phyloP scores from a whole-genome alignment of 352 stramenopile genomes.

The Phytopythium montanum region DNA sequence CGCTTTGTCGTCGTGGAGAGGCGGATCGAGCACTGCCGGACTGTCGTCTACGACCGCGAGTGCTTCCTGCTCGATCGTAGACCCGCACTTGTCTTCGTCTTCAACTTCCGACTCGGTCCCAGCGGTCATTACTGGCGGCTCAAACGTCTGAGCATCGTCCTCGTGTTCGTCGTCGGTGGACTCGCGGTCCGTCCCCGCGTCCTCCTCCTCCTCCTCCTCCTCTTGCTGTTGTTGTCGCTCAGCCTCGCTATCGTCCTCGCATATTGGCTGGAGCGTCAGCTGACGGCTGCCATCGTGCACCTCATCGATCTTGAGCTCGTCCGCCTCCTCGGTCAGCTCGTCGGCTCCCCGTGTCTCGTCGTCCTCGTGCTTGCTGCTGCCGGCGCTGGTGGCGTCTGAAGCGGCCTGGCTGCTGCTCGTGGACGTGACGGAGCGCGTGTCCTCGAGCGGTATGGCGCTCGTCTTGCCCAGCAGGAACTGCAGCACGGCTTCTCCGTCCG shows the following conservation, averaged over 20 bases:
- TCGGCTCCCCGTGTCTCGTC: too few relatives aligned
- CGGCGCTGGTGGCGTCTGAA: neutral
- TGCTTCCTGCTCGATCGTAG: neutral
- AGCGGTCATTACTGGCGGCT: neutral
- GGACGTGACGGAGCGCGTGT: constrained; percentile 3
- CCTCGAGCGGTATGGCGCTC: neutral
- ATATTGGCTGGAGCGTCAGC: neutral
- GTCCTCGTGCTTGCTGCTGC: too few relatives aligned
- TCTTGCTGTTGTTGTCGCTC: neutral
- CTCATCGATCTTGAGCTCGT: neutral
- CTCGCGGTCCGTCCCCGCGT: constrained; percentile 4
- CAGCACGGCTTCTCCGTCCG: constrained; percentile 7
- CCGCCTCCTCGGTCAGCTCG: neutral
- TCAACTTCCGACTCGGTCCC: neutral
- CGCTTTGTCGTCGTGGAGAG: neutral
- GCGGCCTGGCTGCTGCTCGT: constrained; percentile 6
- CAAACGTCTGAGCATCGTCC: neutral
- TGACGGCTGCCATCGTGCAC: neutral
- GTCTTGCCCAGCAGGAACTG: constrained; percentile 7
- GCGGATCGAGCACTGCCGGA: neutral
- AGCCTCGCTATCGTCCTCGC: neutral
- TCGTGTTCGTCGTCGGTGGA: constrained; percentile 1
- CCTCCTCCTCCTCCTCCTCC: neutral
- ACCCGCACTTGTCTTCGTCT: neutral
- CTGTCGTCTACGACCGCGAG: neutral